Evolutionary conservation across 176 grass and related monocot species (phyloP), one percentile per base, ranked within the genome.

Genomic region (Paspalum vaginatum): DNA sequence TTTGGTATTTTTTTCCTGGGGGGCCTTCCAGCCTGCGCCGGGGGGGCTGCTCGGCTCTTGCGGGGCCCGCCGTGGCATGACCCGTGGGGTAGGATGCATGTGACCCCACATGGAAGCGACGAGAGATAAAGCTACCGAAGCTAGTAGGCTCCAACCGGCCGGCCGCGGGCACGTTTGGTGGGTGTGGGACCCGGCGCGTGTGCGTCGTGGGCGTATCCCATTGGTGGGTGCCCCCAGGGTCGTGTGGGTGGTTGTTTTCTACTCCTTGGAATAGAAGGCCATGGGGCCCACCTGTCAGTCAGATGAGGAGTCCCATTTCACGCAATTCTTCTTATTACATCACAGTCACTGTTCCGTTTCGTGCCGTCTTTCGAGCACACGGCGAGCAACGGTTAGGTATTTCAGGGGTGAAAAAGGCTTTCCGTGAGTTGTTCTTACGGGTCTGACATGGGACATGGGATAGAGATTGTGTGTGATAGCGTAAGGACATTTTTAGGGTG

Each of bases 1-100:
- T 89, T 85, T 85, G 78, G 66, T 89, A 13, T 79, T 83, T 89
- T 89, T 85, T 82, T 10, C n/a, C 76, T 13, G 16, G 56, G 78
- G 78, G 66, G 58, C 68, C 83, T 72, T 82, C 74, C 52, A 3
- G 83, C 73, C 73, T 73, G 79, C 42, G 73, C 14, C 78, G 44
- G 72, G 24, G n/a, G n/a, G n/a, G n/a, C 15, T 1, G 26, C 74
- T 75, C 71, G 21, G 42, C 71, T 43, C 5, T 45, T 24, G 6
- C 18, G 25, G 53, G 42, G 2, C 13, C 50, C 9, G 4, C 37
- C 1, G 0, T 5, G 5, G 27, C 3, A 42, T 86, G 83, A 73
- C 83, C 24, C 60, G 83, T 82, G 43, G 87, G 87, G 0, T 18
- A 0, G 9, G 26, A 0, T 1, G 1, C 0, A 5, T 0, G 0